Evolutionary conservation across 352 stramenopile genomes (phyloP), one percentile per base, ranked within the genome.

Genomic region (Phytophthora pluvialis): DNA sequence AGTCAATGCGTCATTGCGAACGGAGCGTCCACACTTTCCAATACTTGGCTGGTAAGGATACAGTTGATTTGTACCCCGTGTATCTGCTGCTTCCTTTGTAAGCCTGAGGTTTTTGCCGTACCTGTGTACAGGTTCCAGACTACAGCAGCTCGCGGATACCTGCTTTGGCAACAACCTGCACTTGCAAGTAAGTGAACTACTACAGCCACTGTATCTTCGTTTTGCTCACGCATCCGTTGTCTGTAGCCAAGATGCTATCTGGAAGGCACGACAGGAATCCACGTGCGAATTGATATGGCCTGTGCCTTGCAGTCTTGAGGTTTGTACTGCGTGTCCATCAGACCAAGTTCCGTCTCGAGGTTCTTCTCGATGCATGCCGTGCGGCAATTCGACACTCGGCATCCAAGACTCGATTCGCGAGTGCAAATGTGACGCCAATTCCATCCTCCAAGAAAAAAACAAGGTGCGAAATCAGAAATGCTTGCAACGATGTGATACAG

Each of bases 251-350:
- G 51, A 45, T 6, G 43, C 73, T 13, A 70, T 84, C 29, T 45
- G 38, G 51, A 55, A 65, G 15, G 28, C 48, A 25, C 60, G 76
- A 39, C 58, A 70, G 0, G 70, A 86, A 28, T 63, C 67, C 7
- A 53, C 36, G 0, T 93, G 85, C 32, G 71, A 77, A 21, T 77
- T 82, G 8, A 86, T 74, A 9, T 93, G 85, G 85, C 85, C 85
- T 8, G 78, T 70, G 3, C 81, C 85, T 2, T 91, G 85, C 55
- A 89, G 70, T 45, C 47, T 75, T 12, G 32, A 82, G 0, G n/a
- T 46, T 4, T 93, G 85, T 46, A 60, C 64, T 7, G 59, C 15
- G 5, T 93, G 85, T 59, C 60, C 68, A 11, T 28, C 35, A 0
- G 60, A 68, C 8, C 64, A 78, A 51, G 82, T 80, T 21, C 70